Conservation (phyloP, 306 rosid genomes). For the Boehmeria nivea region DNA sequence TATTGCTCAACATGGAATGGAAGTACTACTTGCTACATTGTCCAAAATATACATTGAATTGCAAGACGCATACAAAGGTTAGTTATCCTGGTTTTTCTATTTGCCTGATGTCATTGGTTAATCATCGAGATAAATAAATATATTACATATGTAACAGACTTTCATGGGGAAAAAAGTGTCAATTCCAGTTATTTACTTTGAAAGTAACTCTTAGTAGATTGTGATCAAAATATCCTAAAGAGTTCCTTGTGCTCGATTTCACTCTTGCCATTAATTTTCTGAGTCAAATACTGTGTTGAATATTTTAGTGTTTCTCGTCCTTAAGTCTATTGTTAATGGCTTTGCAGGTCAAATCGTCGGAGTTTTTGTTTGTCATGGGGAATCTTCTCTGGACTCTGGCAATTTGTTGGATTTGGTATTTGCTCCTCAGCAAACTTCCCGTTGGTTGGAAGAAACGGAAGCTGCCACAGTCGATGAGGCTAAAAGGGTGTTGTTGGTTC, state of each 20-base stretch:
- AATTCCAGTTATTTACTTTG: too few species aligned
- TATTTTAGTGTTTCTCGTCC: too few species aligned
- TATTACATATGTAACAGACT: too few species aligned
- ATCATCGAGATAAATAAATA: too few species aligned
- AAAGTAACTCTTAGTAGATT: too few species aligned
- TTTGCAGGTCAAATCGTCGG: constrained; percentile 93
- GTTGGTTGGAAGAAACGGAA: constrained; percentile 59
- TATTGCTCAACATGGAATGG: constrained; percentile 49
- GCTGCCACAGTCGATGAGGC: constrained; percentile 9
- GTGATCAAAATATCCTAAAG: too few species aligned
- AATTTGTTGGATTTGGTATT: constrained; percentile 49
- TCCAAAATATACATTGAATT: constrained; percentile 55
- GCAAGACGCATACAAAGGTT: constrained; percentile 70
- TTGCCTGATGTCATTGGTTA: too few species aligned
- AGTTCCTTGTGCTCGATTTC: too few species aligned
- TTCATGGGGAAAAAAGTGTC: too few species aligned
- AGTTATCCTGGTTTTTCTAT: constrained; percentile 19
- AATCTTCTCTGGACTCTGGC: constrained; percentile 34
- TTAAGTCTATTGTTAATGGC: neutral
- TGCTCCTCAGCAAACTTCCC: constrained; percentile 44
- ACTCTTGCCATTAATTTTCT: too few species aligned
- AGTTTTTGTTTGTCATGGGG: constrained; percentile 45
- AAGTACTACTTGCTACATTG: constrained; percentile 50
- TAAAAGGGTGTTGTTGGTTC: constrained; percentile 53
- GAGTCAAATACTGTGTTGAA: too few species aligned